Evolutionary conservation across 257 asterid species (phyloP).

Genomic region (Solanum paucissectum): DNA sequence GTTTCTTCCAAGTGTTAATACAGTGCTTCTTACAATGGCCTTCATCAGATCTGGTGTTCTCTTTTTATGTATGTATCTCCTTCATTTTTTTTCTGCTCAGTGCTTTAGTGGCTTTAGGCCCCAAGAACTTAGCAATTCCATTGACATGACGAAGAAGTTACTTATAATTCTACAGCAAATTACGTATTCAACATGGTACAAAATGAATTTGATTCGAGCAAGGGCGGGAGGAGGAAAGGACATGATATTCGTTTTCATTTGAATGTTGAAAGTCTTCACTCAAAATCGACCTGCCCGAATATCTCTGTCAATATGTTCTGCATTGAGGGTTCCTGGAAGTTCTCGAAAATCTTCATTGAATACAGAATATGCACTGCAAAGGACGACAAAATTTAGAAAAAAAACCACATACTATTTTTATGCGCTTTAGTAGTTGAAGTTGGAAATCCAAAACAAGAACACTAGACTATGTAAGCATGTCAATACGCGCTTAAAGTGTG

Average conservation of each 20-base stretch:
- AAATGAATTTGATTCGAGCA: background rate
- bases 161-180: background rate
- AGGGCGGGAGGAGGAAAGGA: background rate
- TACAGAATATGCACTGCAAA: conserved; percentile 83
- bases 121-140: background rate
- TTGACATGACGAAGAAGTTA: background rate
- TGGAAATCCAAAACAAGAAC: background rate
- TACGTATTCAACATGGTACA: background rate
- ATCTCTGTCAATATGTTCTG: conserved; percentile 85
- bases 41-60: background rate
- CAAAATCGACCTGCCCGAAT: conserved; percentile 74
- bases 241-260: background rate
- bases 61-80: background rate
- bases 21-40: background rate
- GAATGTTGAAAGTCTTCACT: background rate
- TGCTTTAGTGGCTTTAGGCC: background rate
- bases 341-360: conserved; percentile 91
- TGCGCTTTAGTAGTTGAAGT: background rate
- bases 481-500: background rate
- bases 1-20: too few species aligned
- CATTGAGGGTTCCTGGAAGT: conserved; percentile 90
- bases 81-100: background rate
- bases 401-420: background rate
- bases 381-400: background rate
- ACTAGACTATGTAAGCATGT: background rate